phyloP scores from a whole-genome alignment of 805 yeast species.

The Candida easanensis region DNA sequence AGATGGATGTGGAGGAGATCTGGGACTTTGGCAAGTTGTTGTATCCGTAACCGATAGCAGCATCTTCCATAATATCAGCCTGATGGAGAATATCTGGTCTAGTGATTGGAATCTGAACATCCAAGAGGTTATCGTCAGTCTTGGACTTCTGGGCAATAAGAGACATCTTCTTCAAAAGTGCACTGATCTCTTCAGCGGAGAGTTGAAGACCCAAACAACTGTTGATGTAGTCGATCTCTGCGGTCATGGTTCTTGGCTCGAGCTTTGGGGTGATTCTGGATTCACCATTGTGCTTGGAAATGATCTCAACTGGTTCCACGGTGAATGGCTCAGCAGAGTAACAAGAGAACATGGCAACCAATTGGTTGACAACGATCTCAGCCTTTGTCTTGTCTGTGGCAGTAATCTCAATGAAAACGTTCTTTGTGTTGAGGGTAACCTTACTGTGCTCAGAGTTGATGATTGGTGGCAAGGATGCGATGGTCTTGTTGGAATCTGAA shows the following conservation, averaged over 20 bases:
- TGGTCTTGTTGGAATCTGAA: slow-evolving; percentile 68
- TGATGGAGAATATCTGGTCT: slow-evolving; percentile 95
- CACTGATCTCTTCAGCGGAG: slow-evolving; percentile 61
- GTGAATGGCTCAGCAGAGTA: slow-evolving; percentile 80
- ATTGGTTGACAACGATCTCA: slow-evolving; percentile 85
- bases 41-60: slow-evolving; percentile 94
- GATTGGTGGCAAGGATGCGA: slow-evolving; percentile 94
- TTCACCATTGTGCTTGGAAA: slow-evolving; percentile 76
- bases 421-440: slow-evolving; percentile 77
- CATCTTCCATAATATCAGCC: slow-evolving; percentile 98
- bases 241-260: slow-evolving; percentile 61
- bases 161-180: slow-evolving; percentile 77
- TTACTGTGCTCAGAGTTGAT: slow-evolving; percentile 92
- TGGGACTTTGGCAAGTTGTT: slow-evolving; percentile 78
- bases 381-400: slow-evolving; percentile 95
- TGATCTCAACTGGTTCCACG: slow-evolving; percentile 85
- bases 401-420: slow-evolving; percentile 89
- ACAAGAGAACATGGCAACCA: slow-evolving; percentile 93
- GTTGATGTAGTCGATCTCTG: slow-evolving; percentile 83
- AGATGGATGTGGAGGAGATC: slow-evolving; percentile 72
- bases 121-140: slow-evolving; percentile 38
- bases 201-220: slow-evolving; percentile 86
- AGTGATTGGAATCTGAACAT: slow-evolving; percentile 78
- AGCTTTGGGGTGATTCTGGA: slow-evolving; percentile 76
- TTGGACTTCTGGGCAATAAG: slow-evolving; percentile 57